Evolutionary conservation across 108 stramenopile genomes (phyloP), one percentile per base, ranked within the genome.

Genomic region (Cyclostephanos tholiformis): DNA sequence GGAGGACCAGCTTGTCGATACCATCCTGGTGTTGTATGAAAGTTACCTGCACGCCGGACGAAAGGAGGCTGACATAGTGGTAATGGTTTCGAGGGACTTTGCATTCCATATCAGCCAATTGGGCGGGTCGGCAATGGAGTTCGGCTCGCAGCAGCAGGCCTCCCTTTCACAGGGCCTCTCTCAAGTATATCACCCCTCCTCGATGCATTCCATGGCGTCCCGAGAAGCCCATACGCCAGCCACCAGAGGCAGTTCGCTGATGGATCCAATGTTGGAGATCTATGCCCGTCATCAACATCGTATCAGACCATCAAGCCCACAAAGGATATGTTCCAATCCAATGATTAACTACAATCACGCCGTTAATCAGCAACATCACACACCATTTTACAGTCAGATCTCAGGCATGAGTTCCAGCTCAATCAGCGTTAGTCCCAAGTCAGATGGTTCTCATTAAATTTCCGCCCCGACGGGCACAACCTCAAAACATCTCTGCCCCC

Each of bases 1-100:
- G 22, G 91, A 95, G 76, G 79, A 89, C 29, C 87, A 91, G 50
- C 67, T 88, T 14, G 84, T 87, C 17, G 77, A 82, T 22, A 93
- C 90, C 19, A 80, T 93, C 63, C 73, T 95, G 0, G 88, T 87
- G 36, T 86, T 92, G n/a, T 93, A 81, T 52, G 82, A 92, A 12
- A 90, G 89, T 12, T 95, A 93, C 70, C 56, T 84, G 10, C 69
- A 83, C 53, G 82, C 86, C n/a, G 90, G 89, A 36, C 69, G 94
- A 50, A 67, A 85, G 39, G 84, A 80, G n/a, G 61, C 68, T 14
- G 94, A 95, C 53, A 93, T 93, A 61, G 90, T 89, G 11, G 55
- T 90, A 13, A 84, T 95, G 82, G 71, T 95, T 17, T 86, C 89
- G 22, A 77, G 91, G 22, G 94, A 95, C 64, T 95, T 63, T 36